phyloP scores from a whole-genome alignment of 2,329 filamentous ascomycete species.

The Monilinia aucupariae region DNA sequence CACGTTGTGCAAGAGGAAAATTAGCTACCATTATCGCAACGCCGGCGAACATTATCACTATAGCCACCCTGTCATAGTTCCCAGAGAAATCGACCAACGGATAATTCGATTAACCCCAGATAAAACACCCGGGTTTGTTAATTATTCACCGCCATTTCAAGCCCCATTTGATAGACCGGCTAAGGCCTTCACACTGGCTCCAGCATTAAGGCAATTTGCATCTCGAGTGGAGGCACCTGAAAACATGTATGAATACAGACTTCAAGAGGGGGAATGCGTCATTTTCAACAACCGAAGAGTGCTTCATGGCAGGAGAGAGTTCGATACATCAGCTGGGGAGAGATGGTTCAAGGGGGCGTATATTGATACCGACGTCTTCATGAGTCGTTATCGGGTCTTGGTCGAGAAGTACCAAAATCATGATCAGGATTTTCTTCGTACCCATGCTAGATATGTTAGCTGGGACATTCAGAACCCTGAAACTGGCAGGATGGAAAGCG shows the following conservation, averaged over 20 bases:
- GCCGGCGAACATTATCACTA: slow-evolving; percentile 58
- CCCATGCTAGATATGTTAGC: slow-evolving; percentile 5
- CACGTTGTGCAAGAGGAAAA: slow-evolving; percentile 39
- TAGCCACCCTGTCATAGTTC: slow-evolving; percentile 48
- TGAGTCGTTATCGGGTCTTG: slow-evolving; percentile 42
- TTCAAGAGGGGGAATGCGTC: slow-evolving; percentile 79
- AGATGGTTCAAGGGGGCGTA: slow-evolving; percentile 86
- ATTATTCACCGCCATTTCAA: slow-evolving; percentile 81
- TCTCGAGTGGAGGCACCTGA: slow-evolving; percentile 38
- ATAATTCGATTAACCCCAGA: neutral
- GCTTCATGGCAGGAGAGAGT: slow-evolving; percentile 75
- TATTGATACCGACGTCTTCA: slow-evolving; percentile 61
- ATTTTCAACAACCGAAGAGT: slow-evolving; percentile 87
- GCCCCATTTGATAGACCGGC: slow-evolving; percentile 36
- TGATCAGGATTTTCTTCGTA: neutral
- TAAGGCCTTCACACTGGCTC: neutral
- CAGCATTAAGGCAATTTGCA: slow-evolving; percentile 6
- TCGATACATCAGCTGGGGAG: slow-evolving; percentile 61
- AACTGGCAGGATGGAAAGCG: slow-evolving; percentile 14
- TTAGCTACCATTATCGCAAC: slow-evolving; percentile 65
- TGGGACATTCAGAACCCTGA: slow-evolving; percentile 11
- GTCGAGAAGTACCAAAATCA: slow-evolving; percentile 17
- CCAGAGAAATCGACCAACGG: neutral
- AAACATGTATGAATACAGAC: slow-evolving; percentile 63
- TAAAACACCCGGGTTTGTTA: slow-evolving; percentile 38